Evolutionary conservation across 2,329 filamentous ascomycete genomes (phyloP), one percentile per base, ranked within the genome.

Genomic region (Aspergillus sp.): DNA sequence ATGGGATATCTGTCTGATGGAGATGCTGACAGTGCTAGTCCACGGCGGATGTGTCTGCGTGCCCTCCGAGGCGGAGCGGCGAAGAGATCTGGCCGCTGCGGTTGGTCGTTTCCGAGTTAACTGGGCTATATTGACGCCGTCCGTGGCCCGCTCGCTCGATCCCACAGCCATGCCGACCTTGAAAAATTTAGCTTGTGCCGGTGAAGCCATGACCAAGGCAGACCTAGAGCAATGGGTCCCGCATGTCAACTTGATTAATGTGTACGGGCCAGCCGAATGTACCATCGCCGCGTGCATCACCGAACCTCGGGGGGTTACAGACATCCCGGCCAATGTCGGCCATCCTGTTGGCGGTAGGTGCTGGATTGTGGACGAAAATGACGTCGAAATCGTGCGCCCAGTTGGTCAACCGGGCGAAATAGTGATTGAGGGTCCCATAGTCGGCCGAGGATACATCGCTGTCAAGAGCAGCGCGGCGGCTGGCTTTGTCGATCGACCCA

Each of bases 41-140:
- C 53, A 62, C 4, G 76, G 76, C 41, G 76, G 73, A 9, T 72
- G 70, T 21, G 59, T 78, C n/a, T 78, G 74, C 54, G 69, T 78
- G 2, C 74, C 74, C 2, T 70, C 68, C 47, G 61, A 74, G 57
- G 55, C 68, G 49, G 69, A 75, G 5, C 70, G 76, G 4, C 31
- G 13, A 3, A 75, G 76, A 50, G 71, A 76, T 56, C 61, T 55
- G 9, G 57, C 42, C 49, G 44, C 11, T 9, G 16, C 44, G 19
- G 14, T 46, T 9, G 11, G 50, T 17, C 42, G 61, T 1, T 57
- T 68, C 36, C 53, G 62, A 25, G 60, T 53, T 58, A 79, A 72
- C 23, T 78, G 74, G 75, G 77, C 75, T 1, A 79, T 81, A 60
- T 76, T 85, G 65, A 86, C 84, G 0, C 78, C 82, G 0, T 73